These are phyloP conservation scores for Aspergillus saccharolyticus DNA, from an alignment of 495 filamentous ascomycete species.

Conservation along the genomic window DNA sequence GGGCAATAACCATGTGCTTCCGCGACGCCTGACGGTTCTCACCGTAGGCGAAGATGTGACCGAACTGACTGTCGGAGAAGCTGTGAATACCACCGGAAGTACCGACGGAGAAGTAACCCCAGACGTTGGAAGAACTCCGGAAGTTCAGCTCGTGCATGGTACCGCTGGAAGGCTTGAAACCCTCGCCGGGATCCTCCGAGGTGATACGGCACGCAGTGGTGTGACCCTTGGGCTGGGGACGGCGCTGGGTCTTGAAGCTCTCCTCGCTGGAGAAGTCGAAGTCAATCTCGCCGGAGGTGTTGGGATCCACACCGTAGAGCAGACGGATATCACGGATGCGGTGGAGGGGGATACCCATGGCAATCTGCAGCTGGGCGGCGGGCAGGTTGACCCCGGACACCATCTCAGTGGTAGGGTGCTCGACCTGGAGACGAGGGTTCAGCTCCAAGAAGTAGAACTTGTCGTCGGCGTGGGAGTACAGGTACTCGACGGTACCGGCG, in stretches of 20 bases:
- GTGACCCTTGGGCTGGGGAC: conserved; percentile 91
- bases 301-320: conserved; percentile 92
- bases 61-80: conserved; percentile 98
- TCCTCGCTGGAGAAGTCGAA: conserved; percentile 90
- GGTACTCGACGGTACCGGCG: conserved; percentile 97
- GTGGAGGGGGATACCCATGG: conserved; percentile 96
- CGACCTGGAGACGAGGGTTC: conserved; percentile 97
- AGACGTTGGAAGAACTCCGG: conserved; percentile 95
- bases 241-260: conserved; percentile 77
- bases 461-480: conserved; percentile 97
- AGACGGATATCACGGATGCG: conserved; percentile 93
- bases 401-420: conserved; percentile 99
- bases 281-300: conserved; percentile 80
- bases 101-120: conserved; percentile 99
- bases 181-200: conserved; percentile 97
- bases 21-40: conserved; percentile 92
- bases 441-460: conserved; percentile 99
- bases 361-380: conserved; percentile 95
- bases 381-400: conserved; percentile 96
- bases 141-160: conserved; percentile 99
- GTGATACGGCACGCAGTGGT: conserved; percentile 99
- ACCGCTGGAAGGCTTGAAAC: conserved; percentile 98
- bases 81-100: conserved; percentile 95
- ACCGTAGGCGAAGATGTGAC: conserved; percentile 98
- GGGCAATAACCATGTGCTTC: conserved; percentile 98